Evolutionary conservation across 2,329 filamentous ascomycete species (phyloP).

Genomic region (Colletotrichum eremochloae): DNA sequence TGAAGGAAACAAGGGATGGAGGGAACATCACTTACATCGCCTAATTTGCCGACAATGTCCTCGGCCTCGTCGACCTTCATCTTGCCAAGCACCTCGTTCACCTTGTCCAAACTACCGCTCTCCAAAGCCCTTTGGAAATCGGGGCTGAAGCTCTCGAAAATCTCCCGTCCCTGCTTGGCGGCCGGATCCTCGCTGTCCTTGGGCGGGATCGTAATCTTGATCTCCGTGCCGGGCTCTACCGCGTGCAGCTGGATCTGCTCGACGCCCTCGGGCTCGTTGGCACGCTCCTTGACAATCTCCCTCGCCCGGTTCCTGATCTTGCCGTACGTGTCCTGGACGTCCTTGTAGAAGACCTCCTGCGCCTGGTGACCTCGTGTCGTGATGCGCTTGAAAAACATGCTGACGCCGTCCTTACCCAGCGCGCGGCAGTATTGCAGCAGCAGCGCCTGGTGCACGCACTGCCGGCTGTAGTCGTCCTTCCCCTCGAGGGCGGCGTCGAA

Average conservation of each 20-base stretch:
- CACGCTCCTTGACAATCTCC: conserved; percentile 74
- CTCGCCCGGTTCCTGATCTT: conserved; percentile 82
- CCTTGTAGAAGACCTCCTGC: conserved; percentile 89
- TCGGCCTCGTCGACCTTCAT: conserved; percentile 93
- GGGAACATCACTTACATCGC: conserved; percentile 67
- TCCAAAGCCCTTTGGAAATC: conserved; percentile 87
- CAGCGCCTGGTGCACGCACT: conserved; percentile 93
- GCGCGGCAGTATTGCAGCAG: conserved; percentile 95
- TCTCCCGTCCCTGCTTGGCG: conserved; percentile 73
- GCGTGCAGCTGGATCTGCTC: conserved; percentile 99
- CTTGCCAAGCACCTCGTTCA: conserved; percentile 75
- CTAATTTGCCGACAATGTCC: conserved; percentile 83
- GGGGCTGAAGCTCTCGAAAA: conserved; percentile 87
- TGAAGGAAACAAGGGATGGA: background rate
- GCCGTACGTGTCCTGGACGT: conserved; percentile 89
- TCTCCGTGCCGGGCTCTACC: conserved; percentile 91
- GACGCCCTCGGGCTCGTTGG: conserved; percentile 71
- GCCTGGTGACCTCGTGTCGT: conserved; percentile 91
- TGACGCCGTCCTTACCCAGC: conserved; percentile 88
- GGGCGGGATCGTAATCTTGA: conserved; percentile 87
- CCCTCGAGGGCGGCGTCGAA: conserved; percentile 88
- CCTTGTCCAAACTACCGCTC: conserved; percentile 83
- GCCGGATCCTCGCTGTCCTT: conserved; percentile 75
- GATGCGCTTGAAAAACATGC: conserved; percentile 96
- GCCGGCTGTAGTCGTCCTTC: conserved; percentile 80